Percentiles rank a stretch among this genome's conserved stretches.
Conservation (phyloP, 495 filamentous ascomycete genomes). For the Pyrenopolyporus hunteri region DNA sequence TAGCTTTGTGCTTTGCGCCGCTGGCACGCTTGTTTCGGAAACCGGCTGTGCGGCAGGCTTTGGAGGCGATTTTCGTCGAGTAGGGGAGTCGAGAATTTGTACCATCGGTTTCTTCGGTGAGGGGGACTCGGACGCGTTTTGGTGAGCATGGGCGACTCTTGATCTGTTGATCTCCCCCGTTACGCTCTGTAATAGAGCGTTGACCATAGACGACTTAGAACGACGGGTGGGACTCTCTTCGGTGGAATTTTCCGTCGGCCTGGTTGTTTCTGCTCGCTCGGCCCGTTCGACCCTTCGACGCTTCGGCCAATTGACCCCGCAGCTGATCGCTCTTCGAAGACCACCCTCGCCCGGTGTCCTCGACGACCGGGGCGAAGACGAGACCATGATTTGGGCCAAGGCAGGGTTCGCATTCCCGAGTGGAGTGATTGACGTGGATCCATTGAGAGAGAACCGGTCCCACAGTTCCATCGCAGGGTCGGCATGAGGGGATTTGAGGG, state of each 20-base stretch:
- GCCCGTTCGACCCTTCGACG: slow-evolving; percentile 55
- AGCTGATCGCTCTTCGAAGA: slow-evolving; percentile 74
- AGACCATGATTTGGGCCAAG: slow-evolving; percentile 67
- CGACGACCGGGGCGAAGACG: slow-evolving; percentile 72
- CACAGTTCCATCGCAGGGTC: slow-evolving; percentile 88
- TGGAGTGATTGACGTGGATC: slow-evolving; percentile 41
- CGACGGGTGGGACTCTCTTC: slow-evolving; percentile 33
- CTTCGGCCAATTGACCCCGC: slow-evolving; percentile 72
- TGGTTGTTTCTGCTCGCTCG: slow-evolving; percentile 40
- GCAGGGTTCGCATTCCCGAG: slow-evolving; percentile 53
- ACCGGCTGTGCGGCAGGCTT: slow-evolving; percentile 17
- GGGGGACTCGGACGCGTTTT: slow-evolving; percentile 35
- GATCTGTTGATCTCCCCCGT: slow-evolving; percentile 48
- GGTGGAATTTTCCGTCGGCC: slow-evolving; percentile 6
- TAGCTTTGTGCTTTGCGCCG: background rate
- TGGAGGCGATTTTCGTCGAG: slow-evolving; percentile 19
- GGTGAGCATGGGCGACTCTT: slow-evolving; percentile 27
- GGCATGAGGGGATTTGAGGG: slow-evolving; percentile 73
- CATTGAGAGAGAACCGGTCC: slow-evolving; percentile 69
- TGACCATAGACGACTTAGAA: slow-evolving; percentile 59
- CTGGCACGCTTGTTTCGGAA: background rate
- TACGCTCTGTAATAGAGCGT: slow-evolving; percentile 51
- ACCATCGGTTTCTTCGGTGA: slow-evolving; percentile 40
- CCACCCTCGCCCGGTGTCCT: slow-evolving; percentile 54
- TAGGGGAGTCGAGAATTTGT: slow-evolving; percentile 25